A percentile compares a stretch with the other conserved stretches of the same genome.
phyloP scores from a whole-genome alignment of 805 yeast genomes.

The Allodekkera sacchari region DNA sequence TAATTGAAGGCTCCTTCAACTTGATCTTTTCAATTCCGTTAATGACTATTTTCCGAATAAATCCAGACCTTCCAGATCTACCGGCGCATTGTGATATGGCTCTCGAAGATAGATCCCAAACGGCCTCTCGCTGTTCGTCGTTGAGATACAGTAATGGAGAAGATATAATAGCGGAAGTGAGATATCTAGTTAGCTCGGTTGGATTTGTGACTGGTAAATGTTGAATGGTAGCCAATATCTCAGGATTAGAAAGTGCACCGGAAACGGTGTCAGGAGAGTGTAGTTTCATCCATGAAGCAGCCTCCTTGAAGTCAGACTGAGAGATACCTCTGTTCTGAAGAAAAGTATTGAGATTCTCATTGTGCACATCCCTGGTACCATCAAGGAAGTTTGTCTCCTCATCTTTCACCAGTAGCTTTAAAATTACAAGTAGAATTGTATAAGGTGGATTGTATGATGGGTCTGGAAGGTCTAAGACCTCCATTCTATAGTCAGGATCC shows the following conservation, averaged over 20 bases:
- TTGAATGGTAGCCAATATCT: constrained; percentile 5
- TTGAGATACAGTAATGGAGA: constrained; percentile 40
- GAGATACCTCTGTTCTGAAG: constrained; percentile 29
- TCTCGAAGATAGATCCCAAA: constrained; percentile 50
- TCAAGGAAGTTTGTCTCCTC: constrained; percentile 42
- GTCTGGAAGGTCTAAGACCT: constrained; percentile 52
- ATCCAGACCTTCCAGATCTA: constrained; percentile 70
- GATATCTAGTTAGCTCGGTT: constrained; percentile 34
- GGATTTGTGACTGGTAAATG: constrained; percentile 1
- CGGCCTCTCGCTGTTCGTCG: constrained; percentile 26
- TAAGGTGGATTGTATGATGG: constrained; percentile 39
- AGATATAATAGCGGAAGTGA: constrained; percentile 43
- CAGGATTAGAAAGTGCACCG: no score
- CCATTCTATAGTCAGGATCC: constrained; percentile 20
- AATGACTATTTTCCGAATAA: constrained; percentile 50
- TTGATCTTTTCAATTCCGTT: constrained; percentile 26
- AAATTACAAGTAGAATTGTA: constrained; percentile 32
- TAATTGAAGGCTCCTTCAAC: constrained; percentile 75
- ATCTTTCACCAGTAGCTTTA: constrained; percentile 41
- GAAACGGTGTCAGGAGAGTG: no score
- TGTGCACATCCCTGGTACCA: constrained; percentile 9
- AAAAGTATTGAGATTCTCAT: constrained; percentile 4
- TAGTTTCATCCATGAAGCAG: constrained; percentile 38
- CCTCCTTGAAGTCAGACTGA: constrained; percentile 13
- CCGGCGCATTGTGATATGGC: constrained; percentile 80